phyloP scores from a whole-genome alignment of 176 grass and related monocot species.

The Dactylis glomerata region DNA sequence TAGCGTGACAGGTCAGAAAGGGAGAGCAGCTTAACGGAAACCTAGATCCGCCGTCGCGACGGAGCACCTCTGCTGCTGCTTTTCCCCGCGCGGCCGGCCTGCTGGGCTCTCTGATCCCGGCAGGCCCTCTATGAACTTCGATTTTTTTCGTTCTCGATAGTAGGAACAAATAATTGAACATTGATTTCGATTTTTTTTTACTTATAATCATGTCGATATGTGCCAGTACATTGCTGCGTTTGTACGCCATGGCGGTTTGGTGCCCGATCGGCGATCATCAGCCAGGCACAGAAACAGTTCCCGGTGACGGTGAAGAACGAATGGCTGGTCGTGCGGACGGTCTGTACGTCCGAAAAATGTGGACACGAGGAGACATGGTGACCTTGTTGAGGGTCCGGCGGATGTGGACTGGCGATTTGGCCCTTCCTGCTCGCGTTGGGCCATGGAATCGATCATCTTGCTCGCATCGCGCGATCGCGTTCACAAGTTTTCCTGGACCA shows the following conservation, averaged over 20 bases:
- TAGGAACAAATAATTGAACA: no score
- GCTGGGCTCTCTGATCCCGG: constrained; percentile 8
- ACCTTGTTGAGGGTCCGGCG: background rate
- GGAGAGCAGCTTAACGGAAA: constrained; percentile 34
- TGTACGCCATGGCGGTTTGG: background rate
- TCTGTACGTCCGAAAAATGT: background rate
- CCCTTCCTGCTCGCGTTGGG: background rate
- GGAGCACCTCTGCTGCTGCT: background rate
- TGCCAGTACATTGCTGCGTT: background rate
- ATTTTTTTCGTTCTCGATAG: background rate
- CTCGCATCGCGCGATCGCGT: background rate
- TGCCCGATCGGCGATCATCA: background rate
- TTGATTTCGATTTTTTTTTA: no score
- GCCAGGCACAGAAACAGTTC: no score
- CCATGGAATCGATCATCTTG: background rate
- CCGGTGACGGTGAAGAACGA: background rate
- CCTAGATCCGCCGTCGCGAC: constrained; percentile 40
- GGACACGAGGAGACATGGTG: background rate
- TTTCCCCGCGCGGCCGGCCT: background rate
- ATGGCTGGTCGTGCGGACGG: background rate
- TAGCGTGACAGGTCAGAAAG: background rate
- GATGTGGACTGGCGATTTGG: background rate
- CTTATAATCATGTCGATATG: background rate
- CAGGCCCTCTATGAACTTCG: no score
- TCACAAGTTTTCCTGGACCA: background rate